Evolutionary conservation across 768 basidiomycete species (phyloP).

Genomic region (Cyclocybe cylindracea): DNA sequence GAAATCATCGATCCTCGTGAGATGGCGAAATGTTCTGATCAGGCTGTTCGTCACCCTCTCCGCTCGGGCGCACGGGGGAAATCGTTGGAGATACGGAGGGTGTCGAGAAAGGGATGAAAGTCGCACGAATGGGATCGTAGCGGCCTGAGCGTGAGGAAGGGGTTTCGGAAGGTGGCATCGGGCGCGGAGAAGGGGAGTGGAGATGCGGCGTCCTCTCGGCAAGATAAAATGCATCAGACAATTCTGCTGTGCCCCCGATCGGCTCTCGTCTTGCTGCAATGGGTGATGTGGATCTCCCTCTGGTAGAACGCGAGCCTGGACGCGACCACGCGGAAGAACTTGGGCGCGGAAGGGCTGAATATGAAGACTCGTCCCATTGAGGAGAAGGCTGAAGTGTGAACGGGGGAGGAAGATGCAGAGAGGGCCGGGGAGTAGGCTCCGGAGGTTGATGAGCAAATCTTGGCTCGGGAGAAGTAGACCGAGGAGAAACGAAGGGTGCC

Average conservation of each 20-base stretch:
- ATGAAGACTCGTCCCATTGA: conserved; percentile 57
- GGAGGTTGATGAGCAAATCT: conserved; percentile 36
- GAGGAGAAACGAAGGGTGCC: conserved; percentile 16
- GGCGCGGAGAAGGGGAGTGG: conserved; percentile 18
- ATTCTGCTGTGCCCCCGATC: conserved; percentile 9
- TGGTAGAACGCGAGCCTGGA: conserved; percentile 27
- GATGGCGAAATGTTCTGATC: conserved; percentile 18
- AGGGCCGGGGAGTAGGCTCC: conserved; percentile 25
- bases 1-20: conserved; percentile 19
- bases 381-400: conserved; percentile 69
- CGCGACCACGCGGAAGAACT: conserved; percentile 37
- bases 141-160: conserved; percentile 40
- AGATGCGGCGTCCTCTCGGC: conserved; percentile 19
- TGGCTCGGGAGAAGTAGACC: conserved; percentile 37
- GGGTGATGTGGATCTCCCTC: conserved; percentile 28
- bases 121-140: conserved; percentile 55
- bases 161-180: conserved; percentile 20
- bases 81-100: conserved; percentile 18
- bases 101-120: conserved; percentile 36
- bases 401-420: conserved; percentile 48
- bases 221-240: conserved; percentile 19
- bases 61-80: conserved; percentile 16
- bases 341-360: conserved; percentile 37
- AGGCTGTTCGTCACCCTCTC: conserved; percentile 18
- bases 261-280: conserved; percentile 16